Conservation (phyloP, 2,329 filamentous ascomycete species). For the Fulvia fulva region DNA sequence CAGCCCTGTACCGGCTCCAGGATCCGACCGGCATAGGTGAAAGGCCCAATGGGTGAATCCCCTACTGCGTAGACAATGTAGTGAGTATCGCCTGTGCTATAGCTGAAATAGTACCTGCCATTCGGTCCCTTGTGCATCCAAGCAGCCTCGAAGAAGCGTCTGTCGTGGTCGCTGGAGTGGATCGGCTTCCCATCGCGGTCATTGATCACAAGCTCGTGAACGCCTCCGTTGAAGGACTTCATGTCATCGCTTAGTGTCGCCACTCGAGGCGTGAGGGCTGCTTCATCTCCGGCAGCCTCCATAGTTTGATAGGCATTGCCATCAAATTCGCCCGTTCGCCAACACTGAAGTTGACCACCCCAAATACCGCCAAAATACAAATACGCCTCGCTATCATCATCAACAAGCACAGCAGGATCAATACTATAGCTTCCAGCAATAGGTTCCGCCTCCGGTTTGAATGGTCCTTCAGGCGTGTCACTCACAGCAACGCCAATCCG, state of each 20-base stretch:
- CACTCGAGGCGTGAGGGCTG: constrained; percentile 63
- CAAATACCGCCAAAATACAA: constrained; percentile 76
- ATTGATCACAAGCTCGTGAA: constrained; percentile 61
- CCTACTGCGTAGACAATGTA: constrained; percentile 67
- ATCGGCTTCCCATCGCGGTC: constrained; percentile 58
- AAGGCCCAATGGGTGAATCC: constrained; percentile 63
- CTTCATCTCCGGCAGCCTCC: constrained; percentile 50
- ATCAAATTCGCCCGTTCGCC: constrained; percentile 59
- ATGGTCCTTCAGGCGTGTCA: constrained; percentile 64
- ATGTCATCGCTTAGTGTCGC: constrained; percentile 63
- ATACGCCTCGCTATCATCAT: constrained; percentile 58
- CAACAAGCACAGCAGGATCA: constrained; percentile 72
- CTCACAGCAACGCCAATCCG: constrained; percentile 68
- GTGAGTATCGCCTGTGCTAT: constrained; percentile 62
- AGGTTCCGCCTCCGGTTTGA: constrained; percentile 59
- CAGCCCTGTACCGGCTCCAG: constrained; percentile 73
- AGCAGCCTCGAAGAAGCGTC: constrained; percentile 75
- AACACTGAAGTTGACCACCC: constrained; percentile 72
- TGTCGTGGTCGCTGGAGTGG: constrained; percentile 63
- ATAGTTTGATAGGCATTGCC: constrained; percentile 23
- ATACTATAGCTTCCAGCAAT: constrained; percentile 71
- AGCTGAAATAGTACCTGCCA: constrained; percentile 29
- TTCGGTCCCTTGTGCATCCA: constrained; percentile 67
- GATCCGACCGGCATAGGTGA: constrained; percentile 67
- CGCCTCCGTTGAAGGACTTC: constrained; percentile 54